Percentiles rank a stretch among this genome's conserved stretches.
phyloP scores from a whole-genome alignment of 1,139 yeast species.

The Arxiozyma heterogenica region DNA sequence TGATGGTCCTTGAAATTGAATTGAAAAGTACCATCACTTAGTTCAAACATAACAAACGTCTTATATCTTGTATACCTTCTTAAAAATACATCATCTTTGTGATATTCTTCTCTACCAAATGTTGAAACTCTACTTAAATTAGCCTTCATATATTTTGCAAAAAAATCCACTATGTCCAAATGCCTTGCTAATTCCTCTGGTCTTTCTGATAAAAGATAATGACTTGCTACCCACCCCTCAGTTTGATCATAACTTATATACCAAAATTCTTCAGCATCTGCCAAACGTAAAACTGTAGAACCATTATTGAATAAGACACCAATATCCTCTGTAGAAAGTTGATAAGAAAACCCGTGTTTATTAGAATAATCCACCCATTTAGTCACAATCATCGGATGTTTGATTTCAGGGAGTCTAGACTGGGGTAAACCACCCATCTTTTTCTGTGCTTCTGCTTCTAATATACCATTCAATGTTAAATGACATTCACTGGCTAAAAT shows the following conservation, averaged over 20 bases:
- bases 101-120: conserved; percentile 33
- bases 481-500: conserved; percentile 38
- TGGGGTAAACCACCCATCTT: conserved; percentile 33
- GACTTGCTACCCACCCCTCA: conserved; percentile 69
- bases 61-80: conserved; percentile 74
- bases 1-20: conserved; percentile 94
- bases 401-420: conserved; percentile 32
- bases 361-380: conserved; percentile 98
- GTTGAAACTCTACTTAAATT: conserved; percentile 68
- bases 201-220: conserved; percentile 45
- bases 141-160: conserved; percentile 75
- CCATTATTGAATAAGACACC: conserved; percentile 89
- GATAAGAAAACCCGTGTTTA: conserved; percentile 88
- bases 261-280: conserved; percentile 56
- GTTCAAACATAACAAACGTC: conserved; percentile 81
- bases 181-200: conserved; percentile 60
- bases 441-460: conserved; percentile 37
- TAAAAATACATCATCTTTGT: conserved; percentile 57
- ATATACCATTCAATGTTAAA: conserved; percentile 36
- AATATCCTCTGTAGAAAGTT: conserved; percentile 77
- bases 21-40: conserved; percentile 88
- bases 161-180: conserved; percentile 73
- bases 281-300: conserved; percentile 63
- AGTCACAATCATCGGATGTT: conserved; percentile 67
- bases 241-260: conserved; percentile 47